These are phyloP conservation scores for Aspergillus pseudoterreus DNA, from an alignment of 2,329 filamentous ascomycete genomes.

Conservation along the genomic window DNA sequence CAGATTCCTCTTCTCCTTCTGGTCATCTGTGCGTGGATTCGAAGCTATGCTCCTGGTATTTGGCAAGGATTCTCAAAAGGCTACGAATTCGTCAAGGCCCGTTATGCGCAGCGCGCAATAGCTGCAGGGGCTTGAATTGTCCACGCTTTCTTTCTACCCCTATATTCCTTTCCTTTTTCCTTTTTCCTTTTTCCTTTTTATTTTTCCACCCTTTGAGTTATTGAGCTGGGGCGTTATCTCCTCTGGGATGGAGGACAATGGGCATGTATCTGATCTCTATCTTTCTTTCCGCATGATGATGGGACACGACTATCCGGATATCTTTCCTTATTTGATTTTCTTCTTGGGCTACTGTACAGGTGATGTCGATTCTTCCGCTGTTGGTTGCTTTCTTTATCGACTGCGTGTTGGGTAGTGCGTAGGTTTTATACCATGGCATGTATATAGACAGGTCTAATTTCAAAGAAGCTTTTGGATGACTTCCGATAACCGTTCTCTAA, in stretches of 20 bases:
- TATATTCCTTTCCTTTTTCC: slow-evolving; percentile 7
- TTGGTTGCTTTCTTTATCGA: neutral
- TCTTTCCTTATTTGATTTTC: slow-evolving; percentile 8
- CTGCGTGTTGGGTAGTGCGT: neutral
- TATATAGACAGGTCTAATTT: slow-evolving; percentile 2
- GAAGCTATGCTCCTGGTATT: slow-evolving; percentile 41
- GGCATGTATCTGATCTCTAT: slow-evolving; percentile 15
- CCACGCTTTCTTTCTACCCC: slow-evolving; percentile 7
- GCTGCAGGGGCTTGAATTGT: slow-evolving; percentile 25
- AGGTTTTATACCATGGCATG: neutral
- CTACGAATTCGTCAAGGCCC: slow-evolving; percentile 37
- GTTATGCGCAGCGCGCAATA: slow-evolving; percentile 32
- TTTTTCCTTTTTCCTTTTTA: slow-evolving; percentile 11
- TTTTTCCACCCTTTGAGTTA: slow-evolving; percentile 15
- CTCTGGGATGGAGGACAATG: slow-evolving; percentile 13
- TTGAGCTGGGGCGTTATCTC: slow-evolving; percentile 23
- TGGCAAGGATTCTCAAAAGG: slow-evolving; percentile 37
- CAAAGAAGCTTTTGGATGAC: neutral
- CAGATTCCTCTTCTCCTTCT: slow-evolving; percentile 47
- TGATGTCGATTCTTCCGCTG: neutral
- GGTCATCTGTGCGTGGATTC: slow-evolving; percentile 44
- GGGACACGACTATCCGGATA: slow-evolving; percentile 29
- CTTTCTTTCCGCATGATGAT: slow-evolving; percentile 27
- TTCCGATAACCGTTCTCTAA: neutral
- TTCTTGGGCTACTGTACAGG: neutral